phyloP scores from a whole-genome alignment of 1,139 yeast genomes.

The Nakaseomyces sp. region DNA sequence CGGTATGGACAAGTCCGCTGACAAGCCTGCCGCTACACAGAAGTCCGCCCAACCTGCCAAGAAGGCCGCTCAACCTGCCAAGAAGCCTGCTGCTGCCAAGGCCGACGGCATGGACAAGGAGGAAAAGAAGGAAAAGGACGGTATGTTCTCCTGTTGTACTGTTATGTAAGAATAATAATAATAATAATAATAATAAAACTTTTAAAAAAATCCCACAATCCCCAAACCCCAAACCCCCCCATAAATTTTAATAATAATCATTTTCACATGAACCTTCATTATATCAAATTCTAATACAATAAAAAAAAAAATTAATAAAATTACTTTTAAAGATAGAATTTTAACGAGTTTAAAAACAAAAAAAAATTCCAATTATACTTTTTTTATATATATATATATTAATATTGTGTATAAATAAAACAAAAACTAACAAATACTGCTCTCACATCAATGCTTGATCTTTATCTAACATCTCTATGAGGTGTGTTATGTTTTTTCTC shows the following conservation, averaged over 20 bases:
- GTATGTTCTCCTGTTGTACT: conserved; percentile 20
- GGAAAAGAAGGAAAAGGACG: conserved; percentile 13
- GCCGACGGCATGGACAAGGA: conserved; percentile 10
- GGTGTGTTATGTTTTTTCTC: too few species aligned
- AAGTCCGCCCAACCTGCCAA: conserved; percentile 8
- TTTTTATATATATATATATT: too few species aligned
- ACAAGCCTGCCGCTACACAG: conserved; percentile 3
- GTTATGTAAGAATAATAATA: conserved; percentile 16
- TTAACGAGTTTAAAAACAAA: not conserved
- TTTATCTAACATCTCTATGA: too few species aligned
- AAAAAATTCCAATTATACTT: too few species aligned
- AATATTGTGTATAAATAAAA: too few species aligned
- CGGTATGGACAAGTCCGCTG: too few species aligned
- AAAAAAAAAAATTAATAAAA: not conserved
- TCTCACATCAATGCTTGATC: too few species aligned
- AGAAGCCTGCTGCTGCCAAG: conserved; percentile 8
- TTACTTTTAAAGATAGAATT: too few species aligned
- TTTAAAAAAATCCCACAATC: not conserved
- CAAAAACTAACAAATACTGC: too few species aligned
- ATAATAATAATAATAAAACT: not conserved
- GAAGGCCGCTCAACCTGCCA: conserved; percentile 9
- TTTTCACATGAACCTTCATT: not conserved
- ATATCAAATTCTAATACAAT: conserved; percentile 1
- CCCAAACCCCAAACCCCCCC: too few species aligned
- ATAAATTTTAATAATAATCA: not conserved